Conservation (phyloP, 345 rosid species). For the Anacardium occidentale region DNA sequence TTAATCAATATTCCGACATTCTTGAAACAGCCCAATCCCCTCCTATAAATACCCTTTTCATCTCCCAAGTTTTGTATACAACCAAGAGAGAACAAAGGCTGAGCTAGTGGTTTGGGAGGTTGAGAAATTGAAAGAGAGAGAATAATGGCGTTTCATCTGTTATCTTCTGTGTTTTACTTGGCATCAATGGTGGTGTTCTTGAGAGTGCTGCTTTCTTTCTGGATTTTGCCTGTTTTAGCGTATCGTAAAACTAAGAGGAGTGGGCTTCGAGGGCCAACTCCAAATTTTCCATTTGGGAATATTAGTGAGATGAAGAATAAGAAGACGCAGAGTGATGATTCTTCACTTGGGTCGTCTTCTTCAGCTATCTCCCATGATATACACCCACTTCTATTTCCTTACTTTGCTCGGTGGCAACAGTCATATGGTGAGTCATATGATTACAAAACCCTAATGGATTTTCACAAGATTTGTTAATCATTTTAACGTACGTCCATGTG, state of each 20-base stretch:
- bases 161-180: conserved; percentile 13
- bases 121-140: conserved; percentile 15
- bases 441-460: conserved; percentile 1
- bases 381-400: conserved; percentile 75
- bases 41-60: conserved; percentile 40
- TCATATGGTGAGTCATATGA: conserved; percentile 47
- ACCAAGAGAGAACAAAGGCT: not conserved
- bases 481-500: too few species aligned
- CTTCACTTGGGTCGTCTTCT: conserved; percentile 26
- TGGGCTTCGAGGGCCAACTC: conserved; percentile 79
- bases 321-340: not conserved
- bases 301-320: conserved; percentile 57
- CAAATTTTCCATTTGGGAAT: conserved; percentile 81
- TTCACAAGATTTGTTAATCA: not conserved
- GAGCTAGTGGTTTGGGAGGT: not conserved
- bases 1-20: conserved; percentile 29
- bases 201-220: conserved; percentile 49
- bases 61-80: not conserved
- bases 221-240: conserved; percentile 58
- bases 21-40: not conserved
- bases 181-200: conserved; percentile 23
- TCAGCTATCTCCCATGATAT: conserved; percentile 61
- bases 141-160: conserved; percentile 27
- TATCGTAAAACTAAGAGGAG: conserved; percentile 51
- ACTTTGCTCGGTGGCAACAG: conserved; percentile 77